These are phyloP conservation scores for Pythium insidiosum DNA, from an alignment of 352 stramenopile genomes.

Conservation along the genomic window DNA sequence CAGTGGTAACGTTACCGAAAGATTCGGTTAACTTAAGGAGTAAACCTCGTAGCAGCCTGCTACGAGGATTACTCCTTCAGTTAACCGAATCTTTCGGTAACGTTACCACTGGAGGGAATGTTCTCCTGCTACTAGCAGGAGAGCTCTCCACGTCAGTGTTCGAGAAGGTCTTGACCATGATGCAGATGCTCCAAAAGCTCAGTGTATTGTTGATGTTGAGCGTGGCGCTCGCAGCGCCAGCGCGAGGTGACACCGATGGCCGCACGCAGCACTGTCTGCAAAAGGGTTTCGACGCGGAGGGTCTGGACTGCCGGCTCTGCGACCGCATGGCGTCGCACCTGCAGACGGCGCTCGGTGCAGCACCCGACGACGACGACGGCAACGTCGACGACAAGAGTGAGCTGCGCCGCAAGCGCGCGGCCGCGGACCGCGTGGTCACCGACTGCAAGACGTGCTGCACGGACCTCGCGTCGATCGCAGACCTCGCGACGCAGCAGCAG, in stretches of 20 bases:
- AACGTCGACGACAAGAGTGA: constrained; percentile 7
- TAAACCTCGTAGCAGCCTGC: too few species aligned
- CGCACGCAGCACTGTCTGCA: constrained; percentile 21
- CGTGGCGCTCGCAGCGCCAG: background rate
- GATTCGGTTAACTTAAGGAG: too few species aligned
- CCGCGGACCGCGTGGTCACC: constrained; percentile 7
- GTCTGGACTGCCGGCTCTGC: constrained; percentile 56
- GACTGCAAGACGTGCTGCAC: constrained; percentile 50
- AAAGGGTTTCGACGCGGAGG: constrained; percentile 46
- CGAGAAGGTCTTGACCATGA: too few species aligned
- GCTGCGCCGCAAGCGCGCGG: too few species aligned
- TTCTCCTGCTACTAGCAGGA: too few species aligned
- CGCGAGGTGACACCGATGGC: background rate
- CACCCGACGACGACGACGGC: constrained; percentile 2
- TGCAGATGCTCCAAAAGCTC: too few species aligned
- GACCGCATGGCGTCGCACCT: constrained; percentile 33
- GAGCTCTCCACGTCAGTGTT: too few species aligned
- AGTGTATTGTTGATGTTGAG: background rate
- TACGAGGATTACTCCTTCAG: too few species aligned
- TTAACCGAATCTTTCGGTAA: too few species aligned
- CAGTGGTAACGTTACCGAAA: too few species aligned
- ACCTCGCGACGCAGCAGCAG: constrained; percentile 17
- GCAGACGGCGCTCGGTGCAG: constrained; percentile 3
- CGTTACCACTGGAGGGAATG: too few species aligned
- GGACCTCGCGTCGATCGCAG: constrained; percentile 28